Evolutionary conservation across 345 rosid genomes (phyloP), one percentile per base, ranked within the genome.

Genomic region (Hibiscus tridactylites): DNA sequence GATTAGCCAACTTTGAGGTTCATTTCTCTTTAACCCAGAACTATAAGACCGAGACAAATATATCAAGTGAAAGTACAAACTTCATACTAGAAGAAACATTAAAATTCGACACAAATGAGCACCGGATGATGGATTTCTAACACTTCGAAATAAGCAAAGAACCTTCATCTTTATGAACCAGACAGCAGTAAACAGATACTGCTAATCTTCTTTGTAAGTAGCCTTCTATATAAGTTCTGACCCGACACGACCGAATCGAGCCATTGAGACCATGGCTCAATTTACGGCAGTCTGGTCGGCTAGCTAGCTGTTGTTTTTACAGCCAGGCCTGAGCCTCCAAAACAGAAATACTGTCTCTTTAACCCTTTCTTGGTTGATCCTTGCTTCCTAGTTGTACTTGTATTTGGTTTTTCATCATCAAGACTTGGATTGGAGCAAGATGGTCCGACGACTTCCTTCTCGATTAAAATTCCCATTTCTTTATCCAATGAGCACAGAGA

Each of bases 261-360:
- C 84, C 79, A 73, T 75, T 2, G 81, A 78, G 79, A 81, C 58
- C 31, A 77, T 77, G 39, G 88, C 72, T 31, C 85, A 79, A 74
- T 74, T 79, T 70, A 65, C 28, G 65, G 59, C 9, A 68, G 76
- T 80, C 52, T 73, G 84, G 74, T 74, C 28, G 57, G 80, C 86
- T 79, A 72, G 81, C 78, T 76, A 31, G 67, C 82, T 3, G 89
- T 83, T 9, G 76, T 84, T 78, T 78, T 86, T 13, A 84, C 84
- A 1, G 88, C 70, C 68, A 85, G 70, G 58, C 78, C 75, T n/a
- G 93, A 80, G 21, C 78, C 75, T 37, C 94, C 96, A n/a, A 89
- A 93, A 73, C 98, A 93, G 77, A 88, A 91, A 82, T 84, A 89
- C 61, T 82, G 91, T 65, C 87, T 85, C 76, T 81, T 86, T 52